Base-by-base conservation (phyloP, 164 flowering plant genomes). In the Magnolia kwangsiensis region DNA sequence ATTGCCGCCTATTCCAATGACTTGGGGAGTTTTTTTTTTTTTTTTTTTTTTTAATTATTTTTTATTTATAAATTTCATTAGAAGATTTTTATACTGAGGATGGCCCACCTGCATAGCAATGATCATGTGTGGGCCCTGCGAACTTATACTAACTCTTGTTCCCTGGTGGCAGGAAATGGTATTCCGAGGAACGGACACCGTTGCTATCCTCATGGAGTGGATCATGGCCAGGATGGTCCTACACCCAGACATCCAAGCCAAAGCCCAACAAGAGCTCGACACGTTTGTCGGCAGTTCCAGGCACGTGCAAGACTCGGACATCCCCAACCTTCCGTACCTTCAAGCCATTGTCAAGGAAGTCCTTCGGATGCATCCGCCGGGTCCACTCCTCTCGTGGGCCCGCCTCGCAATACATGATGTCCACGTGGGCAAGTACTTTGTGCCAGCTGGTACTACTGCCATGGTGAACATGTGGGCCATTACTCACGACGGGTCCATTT, bases 391-490 rank as follows among this genome's bases (percentile, higher is more conserved):
- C 55, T 92, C 97, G 6, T 92, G 97, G 97, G 92, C 97, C 50
- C 92, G 97, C 16, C 88, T 92, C 1, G 90, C 97, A 2, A 59
- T 83, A 72, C 89, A 85, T 20, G 98, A 93, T 20, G 89, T 86
- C 74, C 86, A 87, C 74, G 85, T 93, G 16, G 92, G 80, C 80
- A 88, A 89, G 76, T 19, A 73, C 82, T 79, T 88, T 8, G 72
- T 92, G 10, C 98, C 96, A 65, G 90, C 92, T 27, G 95, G 95
- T 69, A 93, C 98, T 0, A 89, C 92, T 0, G 98, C 98, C 0
- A 90, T 93, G 95, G 98, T 93, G 63, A 93, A 93, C 84, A 93
- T 93, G 98, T 93, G 98, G 98, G 95, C 96, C 80, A 92, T 93
- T 70, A 77, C 95, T 72, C 94, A 93, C 50, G 92, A 93, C 78